These are phyloP conservation scores for Tricholoma sp. DNA, from an alignment of 768 basidiomycete genomes.

Conservation along the genomic window DNA sequence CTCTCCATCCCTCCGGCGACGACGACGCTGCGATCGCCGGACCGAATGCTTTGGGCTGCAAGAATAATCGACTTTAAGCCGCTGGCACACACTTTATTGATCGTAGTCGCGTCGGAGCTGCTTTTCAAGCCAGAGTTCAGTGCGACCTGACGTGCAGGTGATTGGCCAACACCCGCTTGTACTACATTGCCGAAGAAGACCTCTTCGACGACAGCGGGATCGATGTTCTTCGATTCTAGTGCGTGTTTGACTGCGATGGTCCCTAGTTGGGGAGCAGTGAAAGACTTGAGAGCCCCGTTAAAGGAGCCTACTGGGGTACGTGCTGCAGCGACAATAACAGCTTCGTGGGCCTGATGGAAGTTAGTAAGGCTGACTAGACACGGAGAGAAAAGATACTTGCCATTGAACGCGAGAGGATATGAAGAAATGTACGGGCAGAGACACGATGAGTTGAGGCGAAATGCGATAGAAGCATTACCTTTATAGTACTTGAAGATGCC, in stretches of 20 bases:
- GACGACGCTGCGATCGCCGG: conserved; percentile 81
- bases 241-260: conserved; percentile 87
- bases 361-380: conserved; percentile 1
- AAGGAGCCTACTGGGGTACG: conserved; percentile 94
- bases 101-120: conserved; percentile 92
- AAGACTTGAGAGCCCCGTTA: conserved; percentile 81
- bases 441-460: conserved; percentile 30
- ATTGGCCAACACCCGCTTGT: conserved; percentile 96
- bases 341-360: conserved; percentile 56
- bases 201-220: conserved; percentile 85
- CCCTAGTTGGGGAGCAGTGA: conserved; percentile 92
- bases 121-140: conserved; percentile 80
- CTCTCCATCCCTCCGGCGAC: conserved; percentile 98
- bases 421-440: conserved; percentile 32
- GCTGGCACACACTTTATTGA: conserved; percentile 99
- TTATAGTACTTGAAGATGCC: conserved; percentile 20
- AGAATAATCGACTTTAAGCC: conserved; percentile 96
- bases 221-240: conserved; percentile 71
- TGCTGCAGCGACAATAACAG: conserved; percentile 89
- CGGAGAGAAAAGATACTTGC: conserved; percentile 25
- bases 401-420: conserved; percentile 47
- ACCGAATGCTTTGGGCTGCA: conserved; percentile 84
- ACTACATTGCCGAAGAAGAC: conserved; percentile 97
- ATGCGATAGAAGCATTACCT: conserved; percentile 42
- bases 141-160: conserved; percentile 97